Evolutionary conservation across 306 rosid genomes (phyloP).

Genomic region (Aeschynomene evenia): DNA sequence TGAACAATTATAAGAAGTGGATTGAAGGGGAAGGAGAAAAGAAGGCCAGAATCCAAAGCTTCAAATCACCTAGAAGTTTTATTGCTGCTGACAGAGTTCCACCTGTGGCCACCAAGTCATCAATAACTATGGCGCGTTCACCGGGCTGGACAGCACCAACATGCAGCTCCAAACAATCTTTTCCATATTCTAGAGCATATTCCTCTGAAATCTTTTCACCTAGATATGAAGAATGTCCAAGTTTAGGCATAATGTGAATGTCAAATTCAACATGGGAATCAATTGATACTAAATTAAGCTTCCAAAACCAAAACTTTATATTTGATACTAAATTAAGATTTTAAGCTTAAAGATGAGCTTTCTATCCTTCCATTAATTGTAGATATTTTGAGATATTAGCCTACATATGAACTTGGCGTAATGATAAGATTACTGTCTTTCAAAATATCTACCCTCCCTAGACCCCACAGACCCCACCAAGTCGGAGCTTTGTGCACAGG

Average conservation of each 20-base stretch:
- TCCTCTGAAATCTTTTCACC: slow-evolving; percentile 84
- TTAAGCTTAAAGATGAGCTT: neutral
- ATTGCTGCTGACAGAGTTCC: slow-evolving; percentile 94
- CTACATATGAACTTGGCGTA: no score
- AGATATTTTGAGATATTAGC: neutral
- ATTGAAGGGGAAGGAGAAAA: slow-evolving; percentile 11
- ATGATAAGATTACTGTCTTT: no score
- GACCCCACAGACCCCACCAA: no score
- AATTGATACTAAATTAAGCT: neutral
- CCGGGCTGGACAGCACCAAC: slow-evolving; percentile 77
- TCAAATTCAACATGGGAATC: neutral
- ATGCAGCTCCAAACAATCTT: slow-evolving; percentile 88
- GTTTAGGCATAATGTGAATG: slow-evolving; percentile 16
- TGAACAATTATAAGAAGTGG: slow-evolving; percentile 9
- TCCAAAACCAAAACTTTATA: neutral
- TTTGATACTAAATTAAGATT: slow-evolving; percentile 3
- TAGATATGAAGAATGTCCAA: slow-evolving; percentile 29
- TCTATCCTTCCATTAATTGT: neutral
- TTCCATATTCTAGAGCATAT: slow-evolving; percentile 87
- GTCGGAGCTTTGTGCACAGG: no score
- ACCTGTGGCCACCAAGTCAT: slow-evolving; percentile 94
- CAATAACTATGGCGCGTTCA: slow-evolving; percentile 82
- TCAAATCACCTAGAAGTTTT: slow-evolving; percentile 69
- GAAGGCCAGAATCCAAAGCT: neutral
- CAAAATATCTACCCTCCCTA: no score